phyloP scores from a whole-genome alignment of 257 asterid genomes.

The Anisodus acutangulus region DNA sequence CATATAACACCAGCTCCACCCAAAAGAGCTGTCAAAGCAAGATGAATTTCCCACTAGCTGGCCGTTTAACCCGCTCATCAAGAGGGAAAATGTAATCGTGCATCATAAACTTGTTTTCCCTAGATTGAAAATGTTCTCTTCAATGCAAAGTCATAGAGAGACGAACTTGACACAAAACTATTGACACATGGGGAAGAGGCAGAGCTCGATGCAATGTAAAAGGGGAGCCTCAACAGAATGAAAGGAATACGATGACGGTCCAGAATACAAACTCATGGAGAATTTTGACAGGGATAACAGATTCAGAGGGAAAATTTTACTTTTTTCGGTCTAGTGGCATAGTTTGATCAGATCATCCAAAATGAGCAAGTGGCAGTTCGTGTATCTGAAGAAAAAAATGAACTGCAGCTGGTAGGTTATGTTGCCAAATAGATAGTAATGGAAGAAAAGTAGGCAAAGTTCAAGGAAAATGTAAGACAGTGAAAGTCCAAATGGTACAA shows the following conservation, averaged over 20 bases:
- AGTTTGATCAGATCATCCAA: not conserved
- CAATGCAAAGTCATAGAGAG: not conserved
- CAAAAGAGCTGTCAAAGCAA: slow-evolving; percentile 11
- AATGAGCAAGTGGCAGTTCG: not conserved
- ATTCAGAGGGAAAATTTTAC: not conserved
- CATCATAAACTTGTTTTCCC: not conserved
- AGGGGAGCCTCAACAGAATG: not conserved
- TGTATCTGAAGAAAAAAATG: slow-evolving; percentile 19
- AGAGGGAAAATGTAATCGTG: not conserved
- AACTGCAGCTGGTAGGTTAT: not conserved
- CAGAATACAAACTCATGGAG: not conserved
- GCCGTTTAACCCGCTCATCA: not conserved
- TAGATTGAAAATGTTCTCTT: not conserved
- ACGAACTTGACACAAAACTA: not conserved
- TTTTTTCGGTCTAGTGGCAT: not conserved
- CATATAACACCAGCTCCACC: not conserved
- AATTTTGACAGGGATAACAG: not conserved
- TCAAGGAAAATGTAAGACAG: not conserved
- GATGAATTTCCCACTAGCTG: not conserved
- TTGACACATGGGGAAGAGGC: not conserved
- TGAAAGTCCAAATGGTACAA: not conserved
- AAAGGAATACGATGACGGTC: not conserved
- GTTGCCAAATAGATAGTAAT: not conserved
- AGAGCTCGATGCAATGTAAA: not conserved
- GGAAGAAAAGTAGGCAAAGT: not conserved